phyloP scores from a whole-genome alignment of 371 early-diverging fungal genomes.

The Haplosporangium sp. region DNA sequence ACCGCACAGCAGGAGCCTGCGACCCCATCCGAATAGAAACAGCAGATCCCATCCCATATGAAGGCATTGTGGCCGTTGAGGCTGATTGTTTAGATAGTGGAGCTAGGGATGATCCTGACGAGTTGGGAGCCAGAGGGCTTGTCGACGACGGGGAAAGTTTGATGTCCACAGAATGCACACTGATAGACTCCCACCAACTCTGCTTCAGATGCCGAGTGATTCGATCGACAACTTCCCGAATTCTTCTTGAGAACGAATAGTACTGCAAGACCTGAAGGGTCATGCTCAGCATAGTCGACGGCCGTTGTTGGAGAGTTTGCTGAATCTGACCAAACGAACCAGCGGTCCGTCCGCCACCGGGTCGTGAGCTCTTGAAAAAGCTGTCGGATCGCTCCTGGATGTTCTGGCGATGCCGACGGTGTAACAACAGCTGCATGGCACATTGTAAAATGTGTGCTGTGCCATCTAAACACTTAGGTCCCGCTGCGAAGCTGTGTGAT shows the following conservation, averaged over 20 bases:
- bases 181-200: slow-evolving; percentile 49
- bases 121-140: neutral
- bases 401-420: slow-evolving; percentile 43
- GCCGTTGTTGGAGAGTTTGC: slow-evolving; percentile 41
- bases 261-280: slow-evolving; percentile 42
- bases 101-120: too few species aligned
- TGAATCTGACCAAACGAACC: slow-evolving; percentile 50
- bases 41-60: slow-evolving; percentile 44
- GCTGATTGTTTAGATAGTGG: neutral
- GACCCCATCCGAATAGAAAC: slow-evolving; percentile 34
- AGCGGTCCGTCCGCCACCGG: slow-evolving; percentile 37
- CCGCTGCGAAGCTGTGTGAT: neutral
- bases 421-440: slow-evolving; percentile 40
- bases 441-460: slow-evolving; percentile 37
- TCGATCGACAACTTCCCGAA: slow-evolving; percentile 32
- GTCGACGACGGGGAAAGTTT: slow-evolving; percentile 17
- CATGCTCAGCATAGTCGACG: slow-evolving; percentile 36
- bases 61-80: neutral
- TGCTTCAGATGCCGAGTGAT: slow-evolving; percentile 28
- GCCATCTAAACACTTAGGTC: slow-evolving; percentile 12
- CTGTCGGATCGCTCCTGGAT: slow-evolving; percentile 46
- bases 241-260: slow-evolving; percentile 36
- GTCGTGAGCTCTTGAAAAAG: slow-evolving; percentile 52
- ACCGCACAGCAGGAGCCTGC: slow-evolving; percentile 26
- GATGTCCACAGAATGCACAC: slow-evolving; percentile 38